phyloP scores from a whole-genome alignment of 306 rosid species.

The Dalbergia cultrata region DNA sequence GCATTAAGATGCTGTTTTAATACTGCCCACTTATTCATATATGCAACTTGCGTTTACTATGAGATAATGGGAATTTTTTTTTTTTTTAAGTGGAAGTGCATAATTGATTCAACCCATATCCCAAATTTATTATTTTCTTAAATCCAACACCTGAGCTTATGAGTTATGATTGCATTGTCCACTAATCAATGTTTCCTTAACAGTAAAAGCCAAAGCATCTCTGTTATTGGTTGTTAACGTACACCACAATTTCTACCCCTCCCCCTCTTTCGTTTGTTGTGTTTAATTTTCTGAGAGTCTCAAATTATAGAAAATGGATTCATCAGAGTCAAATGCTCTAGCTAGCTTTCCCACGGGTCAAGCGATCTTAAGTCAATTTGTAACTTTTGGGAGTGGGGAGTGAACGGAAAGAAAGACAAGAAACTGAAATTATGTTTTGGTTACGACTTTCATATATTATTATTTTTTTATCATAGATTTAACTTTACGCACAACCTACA shows the following conservation, averaged over 20 bases:
- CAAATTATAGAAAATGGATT: not conserved
- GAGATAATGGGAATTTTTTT: constrained; percentile 14
- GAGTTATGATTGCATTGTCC: constrained; percentile 5
- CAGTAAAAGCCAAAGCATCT: constrained; percentile 37
- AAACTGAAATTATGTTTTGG: not conserved
- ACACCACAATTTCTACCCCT: not conserved
- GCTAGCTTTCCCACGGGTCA: constrained; percentile 25
- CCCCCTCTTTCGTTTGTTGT: not conserved
- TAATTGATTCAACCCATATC: constrained; percentile 35
- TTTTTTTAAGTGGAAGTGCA: constrained; percentile 6
- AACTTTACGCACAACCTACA: too few relatives aligned
- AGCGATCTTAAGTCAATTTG: constrained; percentile 37
- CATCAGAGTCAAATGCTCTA: constrained; percentile 2
- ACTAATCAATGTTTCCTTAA: constrained; percentile 30
- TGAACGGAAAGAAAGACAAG: constrained; percentile 3
- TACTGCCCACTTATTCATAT: constrained; percentile 19
- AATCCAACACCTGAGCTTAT: constrained; percentile 5
- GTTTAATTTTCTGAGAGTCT: not conserved
- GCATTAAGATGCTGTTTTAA: constrained; percentile 13
- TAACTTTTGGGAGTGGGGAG: constrained; percentile 53
- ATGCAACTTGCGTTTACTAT: constrained; percentile 23
- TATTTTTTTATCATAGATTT: too few relatives aligned
- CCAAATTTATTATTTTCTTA: not conserved
- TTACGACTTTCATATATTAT: not conserved
- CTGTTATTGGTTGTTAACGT: not conserved